Conservation (phyloP, 148 eudicot species). For the Drosera capensis region DNA sequence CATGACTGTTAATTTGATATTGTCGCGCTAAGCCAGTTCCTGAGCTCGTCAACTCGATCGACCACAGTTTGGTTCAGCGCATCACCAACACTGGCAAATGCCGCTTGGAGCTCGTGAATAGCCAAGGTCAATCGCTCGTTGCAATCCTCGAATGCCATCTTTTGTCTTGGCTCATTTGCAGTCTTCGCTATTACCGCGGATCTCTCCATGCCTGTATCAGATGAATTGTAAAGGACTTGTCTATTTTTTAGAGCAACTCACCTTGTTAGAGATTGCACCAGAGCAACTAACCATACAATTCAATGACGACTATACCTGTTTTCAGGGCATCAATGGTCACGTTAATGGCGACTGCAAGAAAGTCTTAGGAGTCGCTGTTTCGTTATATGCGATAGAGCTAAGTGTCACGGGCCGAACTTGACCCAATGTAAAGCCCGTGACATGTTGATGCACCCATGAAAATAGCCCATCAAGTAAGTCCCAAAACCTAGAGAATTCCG, state of each 20-base stretch:
- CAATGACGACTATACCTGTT: constrained; percentile 2
- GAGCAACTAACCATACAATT: neutral
- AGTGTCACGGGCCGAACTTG: too few relatives aligned
- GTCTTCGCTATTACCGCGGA: constrained; percentile 6
- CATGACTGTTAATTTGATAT: constrained; percentile 36
- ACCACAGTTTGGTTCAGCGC: neutral
- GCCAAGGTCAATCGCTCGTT: constrained; percentile 31
- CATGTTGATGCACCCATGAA: too few relatives aligned
- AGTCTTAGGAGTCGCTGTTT: constrained; percentile 34
- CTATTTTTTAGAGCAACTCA: neutral
- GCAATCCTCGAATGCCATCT: constrained; percentile 44
- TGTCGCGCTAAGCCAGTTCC: constrained; percentile 55
- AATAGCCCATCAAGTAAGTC: too few relatives aligned
- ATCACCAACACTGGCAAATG: constrained; percentile 1
- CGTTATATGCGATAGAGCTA: constrained; percentile 13
- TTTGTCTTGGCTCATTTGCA: constrained; percentile 13
- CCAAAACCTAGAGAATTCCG: too few relatives aligned
- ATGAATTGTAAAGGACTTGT: neutral
- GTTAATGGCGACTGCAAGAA: constrained; percentile 16
- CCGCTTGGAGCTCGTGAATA: constrained; percentile 21
- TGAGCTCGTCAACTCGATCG: constrained; percentile 24
- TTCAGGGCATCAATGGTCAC: constrained; percentile 21
- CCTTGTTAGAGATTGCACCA: neutral
- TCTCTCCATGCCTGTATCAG: constrained; percentile 6
- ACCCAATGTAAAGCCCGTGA: too few relatives aligned